Base-by-base conservation (phyloP, 345 rosid species). In the Pugionium dolabratum region DNA sequence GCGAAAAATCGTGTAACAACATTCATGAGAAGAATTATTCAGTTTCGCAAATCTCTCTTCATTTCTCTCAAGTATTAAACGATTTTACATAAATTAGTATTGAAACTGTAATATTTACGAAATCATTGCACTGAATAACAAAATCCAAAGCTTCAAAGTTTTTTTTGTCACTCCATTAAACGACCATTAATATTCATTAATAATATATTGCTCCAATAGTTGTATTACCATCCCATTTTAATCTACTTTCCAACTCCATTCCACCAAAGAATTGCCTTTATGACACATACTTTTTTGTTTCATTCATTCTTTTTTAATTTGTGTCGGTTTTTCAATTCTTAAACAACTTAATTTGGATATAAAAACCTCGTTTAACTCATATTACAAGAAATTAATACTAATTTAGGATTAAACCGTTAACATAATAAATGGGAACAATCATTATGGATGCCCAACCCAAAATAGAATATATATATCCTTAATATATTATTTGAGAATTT, bases 71-170 rank as follows among this genome's bases (percentile, higher is more conserved):
- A n/a, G n/a, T n/a, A n/a, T n/a, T n/a, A n/a, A n/a, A n/a, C n/a
- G n/a, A n/a, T n/a, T n/a, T n/a, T n/a, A n/a, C n/a, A n/a, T 60
- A 66, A 73, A 73, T 51, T 60, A 45, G 48, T 25, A 9, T 37
- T 70, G 44, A 43, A 25, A 31, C 6, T 32, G 9, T 1, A 37
- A 4, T 5, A 65, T 50, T 56, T 28, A 48, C 47, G 35, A 51
- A 59, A 59, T 73, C 63, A 73, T 52, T 66, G 44, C 76, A 73
- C 72, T 66, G 67, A 54, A 46, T 45, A 59, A 18, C 60, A 72
- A 66, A 73, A 73, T 37, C 68, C 35, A 72, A 59, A 65, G 43
- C 36, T 31, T 41, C 18, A 18, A 31, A 33, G 6, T 44, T 9
- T 47, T 51, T n/a, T 18, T 18, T 18, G 18, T 72, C 59, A 64